A percentile compares a stretch with the other conserved stretches of the same genome.
phyloP scores from a whole-genome alignment of 306 rosid genomes.

The Rosa chinensis region DNA sequence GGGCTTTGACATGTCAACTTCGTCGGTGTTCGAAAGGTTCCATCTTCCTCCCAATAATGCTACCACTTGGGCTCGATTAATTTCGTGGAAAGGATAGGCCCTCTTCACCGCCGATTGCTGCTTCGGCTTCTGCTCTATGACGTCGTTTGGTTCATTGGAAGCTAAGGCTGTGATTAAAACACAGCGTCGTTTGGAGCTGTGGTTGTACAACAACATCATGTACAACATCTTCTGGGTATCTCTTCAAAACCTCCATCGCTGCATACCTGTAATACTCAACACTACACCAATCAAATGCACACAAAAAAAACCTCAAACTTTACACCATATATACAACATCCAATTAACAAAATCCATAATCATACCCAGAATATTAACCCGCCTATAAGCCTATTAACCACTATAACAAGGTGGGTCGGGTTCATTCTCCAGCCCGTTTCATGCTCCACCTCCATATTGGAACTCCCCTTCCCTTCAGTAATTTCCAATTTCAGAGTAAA shows the following conservation, averaged over 20 bases:
- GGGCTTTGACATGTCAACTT: constrained; percentile 79
- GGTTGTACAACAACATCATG: neutral
- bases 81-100: constrained; percentile 72
- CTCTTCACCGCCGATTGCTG: constrained; percentile 33
- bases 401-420: no score
- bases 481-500: constrained; percentile 39
- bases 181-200: constrained; percentile 20
- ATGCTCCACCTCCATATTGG: constrained; percentile 52
- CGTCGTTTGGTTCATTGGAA: constrained; percentile 16
- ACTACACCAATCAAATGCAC: no score
- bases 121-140: constrained; percentile 34
- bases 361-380: no score
- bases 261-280: no score
- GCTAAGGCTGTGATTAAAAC: constrained; percentile 29
- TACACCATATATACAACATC: no score
- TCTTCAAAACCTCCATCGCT: no score
- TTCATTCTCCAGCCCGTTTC: neutral
- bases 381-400: no score
- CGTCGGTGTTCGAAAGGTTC: constrained; percentile 79
- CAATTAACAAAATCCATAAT: no score
- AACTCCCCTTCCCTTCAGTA: constrained; percentile 37
- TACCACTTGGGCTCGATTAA: constrained; percentile 84
- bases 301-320: no score
- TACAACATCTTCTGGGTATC: no score
- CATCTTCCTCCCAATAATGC: constrained; percentile 67